These are phyloP conservation scores for Coemansia erecta DNA, from an alignment of 192 early-diverging fungal species.

Conservation along the genomic window DNA sequence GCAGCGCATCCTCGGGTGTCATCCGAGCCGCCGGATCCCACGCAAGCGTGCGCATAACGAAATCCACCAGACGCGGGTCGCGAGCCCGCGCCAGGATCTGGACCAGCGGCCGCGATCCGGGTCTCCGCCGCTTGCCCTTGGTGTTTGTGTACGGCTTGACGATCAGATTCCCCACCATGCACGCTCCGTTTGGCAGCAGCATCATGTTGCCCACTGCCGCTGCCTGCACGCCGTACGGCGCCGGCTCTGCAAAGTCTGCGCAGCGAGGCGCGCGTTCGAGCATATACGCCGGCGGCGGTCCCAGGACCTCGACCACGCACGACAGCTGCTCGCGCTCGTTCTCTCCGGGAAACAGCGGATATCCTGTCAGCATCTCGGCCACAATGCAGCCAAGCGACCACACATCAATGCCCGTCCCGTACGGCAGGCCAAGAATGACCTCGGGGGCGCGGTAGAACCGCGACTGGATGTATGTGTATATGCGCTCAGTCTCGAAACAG, in stretches of 20 bases:
- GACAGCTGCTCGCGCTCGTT: slow-evolving; percentile 95
- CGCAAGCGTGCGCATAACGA: slow-evolving; percentile 75
- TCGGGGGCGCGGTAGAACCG: slow-evolving; percentile 97
- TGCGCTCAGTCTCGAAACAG: slow-evolving; percentile 88
- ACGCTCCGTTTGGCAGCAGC: slow-evolving; percentile 32
- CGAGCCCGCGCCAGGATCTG: slow-evolving; percentile 65
- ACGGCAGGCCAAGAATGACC: slow-evolving; percentile 87
- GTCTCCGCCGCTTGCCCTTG: slow-evolving; percentile 86
- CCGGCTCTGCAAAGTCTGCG: slow-evolving; percentile 78
- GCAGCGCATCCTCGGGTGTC: slow-evolving; percentile 79
- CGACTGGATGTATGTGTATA: slow-evolving; percentile 97
- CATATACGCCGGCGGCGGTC: slow-evolving; percentile 71
- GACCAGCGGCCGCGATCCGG: slow-evolving; percentile 72
- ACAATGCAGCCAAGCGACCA: slow-evolving; percentile 97
- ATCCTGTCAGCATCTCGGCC: slow-evolving; percentile 83
- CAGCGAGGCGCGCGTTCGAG: slow-evolving; percentile 76
- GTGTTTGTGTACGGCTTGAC: slow-evolving; percentile 64
- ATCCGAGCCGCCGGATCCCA: slow-evolving; percentile 91
- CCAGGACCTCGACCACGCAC: slow-evolving; percentile 93
- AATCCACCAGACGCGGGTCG: slow-evolving; percentile 83
- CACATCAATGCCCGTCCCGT: slow-evolving; percentile 93
- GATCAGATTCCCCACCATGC: slow-evolving; percentile 30
- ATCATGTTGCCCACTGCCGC: slow-evolving; percentile 26
- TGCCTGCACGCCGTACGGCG: slow-evolving; percentile 26
- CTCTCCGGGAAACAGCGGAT: slow-evolving; percentile 96